These are phyloP conservation scores for Mortierella sp. DNA, from an alignment of 371 early-diverging fungal genomes.

Conservation along the genomic window DNA sequence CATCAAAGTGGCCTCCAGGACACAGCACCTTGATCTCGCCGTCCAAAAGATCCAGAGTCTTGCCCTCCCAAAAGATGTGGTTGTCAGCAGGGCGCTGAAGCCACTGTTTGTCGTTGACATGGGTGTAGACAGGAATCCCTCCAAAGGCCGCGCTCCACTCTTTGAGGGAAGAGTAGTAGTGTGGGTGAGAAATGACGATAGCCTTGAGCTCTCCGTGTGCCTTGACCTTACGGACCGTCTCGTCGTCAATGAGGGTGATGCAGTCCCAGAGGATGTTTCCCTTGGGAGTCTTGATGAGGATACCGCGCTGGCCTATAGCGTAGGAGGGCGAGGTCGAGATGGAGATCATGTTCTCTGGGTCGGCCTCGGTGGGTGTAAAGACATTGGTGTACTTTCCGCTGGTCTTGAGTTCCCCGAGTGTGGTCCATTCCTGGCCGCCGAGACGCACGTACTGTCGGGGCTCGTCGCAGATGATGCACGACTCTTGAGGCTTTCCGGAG, in stretches of 20 bases:
- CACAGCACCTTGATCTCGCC: conserved; percentile 46
- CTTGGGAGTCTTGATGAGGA: conserved; percentile 36
- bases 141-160: conserved; percentile 53
- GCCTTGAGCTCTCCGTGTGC: conserved; percentile 47
- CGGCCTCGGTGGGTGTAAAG: conserved; percentile 39
- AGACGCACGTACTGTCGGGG: conserved; percentile 51
- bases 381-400: conserved; percentile 33
- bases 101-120: conserved; percentile 45
- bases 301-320: conserved; percentile 54
- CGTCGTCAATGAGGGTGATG: conserved; percentile 48
- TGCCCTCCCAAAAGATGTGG: conserved; percentile 53
- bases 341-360: conserved; percentile 45
- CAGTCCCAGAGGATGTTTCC: conserved; percentile 56
- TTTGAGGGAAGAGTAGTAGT: conserved; percentile 48
- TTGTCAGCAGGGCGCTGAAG: conserved; percentile 41
- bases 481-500: conserved; percentile 18
- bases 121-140: conserved; percentile 46
- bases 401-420: conserved; percentile 31
- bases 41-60: conserved; percentile 35
- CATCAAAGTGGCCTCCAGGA: conserved; percentile 55
- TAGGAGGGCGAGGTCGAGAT: conserved; percentile 37
- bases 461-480: conserved; percentile 50
- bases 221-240: conserved; percentile 36
- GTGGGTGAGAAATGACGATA: conserved; percentile 54
- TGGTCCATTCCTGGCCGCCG: conserved; percentile 54